phyloP scores from a whole-genome alignment of 345 rosid species.

The Erucastrum elatum region DNA sequence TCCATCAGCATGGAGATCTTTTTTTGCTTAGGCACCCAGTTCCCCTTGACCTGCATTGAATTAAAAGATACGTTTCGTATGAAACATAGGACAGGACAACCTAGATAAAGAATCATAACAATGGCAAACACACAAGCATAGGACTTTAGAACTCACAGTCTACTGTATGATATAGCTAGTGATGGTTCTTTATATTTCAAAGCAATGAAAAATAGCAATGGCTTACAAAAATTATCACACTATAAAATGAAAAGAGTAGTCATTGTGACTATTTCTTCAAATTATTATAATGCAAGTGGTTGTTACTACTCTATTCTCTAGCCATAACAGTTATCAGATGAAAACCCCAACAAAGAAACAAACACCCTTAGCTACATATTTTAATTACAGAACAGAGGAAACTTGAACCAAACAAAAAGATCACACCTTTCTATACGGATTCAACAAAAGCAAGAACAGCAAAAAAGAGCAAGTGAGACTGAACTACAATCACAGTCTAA shows the following conservation, averaged over 20 bases:
- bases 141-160: neutral
- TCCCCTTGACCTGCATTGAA: constrained; percentile 25
- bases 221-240: neutral
- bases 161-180: neutral
- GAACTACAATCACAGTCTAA: too few species aligned
- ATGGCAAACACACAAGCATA: neutral
- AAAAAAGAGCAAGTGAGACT: too few species aligned
- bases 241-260: neutral
- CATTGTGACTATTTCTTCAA: neutral
- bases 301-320: neutral
- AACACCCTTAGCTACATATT: neutral
- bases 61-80: neutral
- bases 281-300: neutral
- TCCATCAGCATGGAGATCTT: constrained; percentile 42
- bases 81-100: neutral
- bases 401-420: neutral
- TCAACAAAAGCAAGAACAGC: neutral
- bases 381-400: neutral
- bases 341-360: neutral
- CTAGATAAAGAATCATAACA: neutral
- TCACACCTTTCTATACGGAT: neutral
- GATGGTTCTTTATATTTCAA: neutral
- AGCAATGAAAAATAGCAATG: neutral
- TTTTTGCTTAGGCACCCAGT: constrained; percentile 31
- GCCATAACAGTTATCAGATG: neutral